Evolutionary conservation across 345 rosid genomes (phyloP).

Genomic region (Erodium maritimum): DNA sequence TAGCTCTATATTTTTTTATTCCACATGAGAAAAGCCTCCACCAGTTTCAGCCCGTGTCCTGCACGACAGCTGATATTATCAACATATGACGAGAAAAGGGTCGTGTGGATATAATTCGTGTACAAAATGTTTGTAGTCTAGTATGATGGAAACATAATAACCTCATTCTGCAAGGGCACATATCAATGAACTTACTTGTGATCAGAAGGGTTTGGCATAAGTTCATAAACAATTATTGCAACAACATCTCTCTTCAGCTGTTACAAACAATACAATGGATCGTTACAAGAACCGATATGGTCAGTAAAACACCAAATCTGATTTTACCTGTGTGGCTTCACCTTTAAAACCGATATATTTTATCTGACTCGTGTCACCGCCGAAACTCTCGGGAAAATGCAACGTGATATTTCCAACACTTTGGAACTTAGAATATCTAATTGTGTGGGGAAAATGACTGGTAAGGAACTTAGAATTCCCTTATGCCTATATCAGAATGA

Average conservation of each 20-base stretch:
- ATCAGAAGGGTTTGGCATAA: constrained; percentile 90
- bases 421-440: constrained; percentile 84
- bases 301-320: constrained; percentile 4
- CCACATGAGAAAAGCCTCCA: constrained; percentile 54
- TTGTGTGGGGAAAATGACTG: neutral
- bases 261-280: constrained; percentile 11
- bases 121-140: too few relatives aligned
- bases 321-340: constrained; percentile 84
- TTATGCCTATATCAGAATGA: neutral
- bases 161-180: neutral
- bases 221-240: constrained; percentile 82
- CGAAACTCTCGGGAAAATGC: constrained; percentile 90
- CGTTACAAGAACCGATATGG: constrained; percentile 4
- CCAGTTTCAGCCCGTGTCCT: constrained; percentile 61
- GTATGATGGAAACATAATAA: neutral
- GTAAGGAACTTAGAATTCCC: neutral
- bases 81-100: neutral
- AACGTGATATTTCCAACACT: constrained; percentile 80
- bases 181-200: constrained; percentile 84
- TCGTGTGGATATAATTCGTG: neutral
- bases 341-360: constrained; percentile 90
- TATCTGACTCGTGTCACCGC: constrained; percentile 69
- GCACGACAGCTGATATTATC: constrained; percentile 13
- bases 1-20: constrained; percentile 23
- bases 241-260: constrained; percentile 92